Evolutionary conservation across 208 protist genomes (phyloP), one percentile per base, ranked within the genome.

Genomic region (Leishmania braziliensis): DNA sequence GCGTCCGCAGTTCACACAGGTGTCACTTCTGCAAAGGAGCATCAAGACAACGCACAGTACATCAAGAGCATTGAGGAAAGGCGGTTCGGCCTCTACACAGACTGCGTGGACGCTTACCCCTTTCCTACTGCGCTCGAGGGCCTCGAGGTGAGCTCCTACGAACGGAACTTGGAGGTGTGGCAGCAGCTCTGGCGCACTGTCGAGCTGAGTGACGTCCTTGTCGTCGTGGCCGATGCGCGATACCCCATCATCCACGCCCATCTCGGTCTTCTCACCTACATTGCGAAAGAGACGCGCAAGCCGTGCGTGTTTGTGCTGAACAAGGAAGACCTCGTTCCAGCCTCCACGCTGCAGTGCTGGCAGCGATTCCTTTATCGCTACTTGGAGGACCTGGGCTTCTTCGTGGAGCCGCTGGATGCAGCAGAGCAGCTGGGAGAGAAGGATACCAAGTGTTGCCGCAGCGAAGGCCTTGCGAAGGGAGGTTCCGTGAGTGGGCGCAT

Each of bases 131-230:
- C 83, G 26, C 75, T 88, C 48, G 69, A 36, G 4, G 73, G 77
- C 6, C 73, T 95, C 69, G 77, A 93, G 51, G 71, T 99, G 36
- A 99, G 93, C 84, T 95, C 93, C 62, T 99, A 98, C 88, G 98
- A 99, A 84, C 96, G 95, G 50, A 99, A 99, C 84, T 23, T 99
- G 3, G 97, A 99, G 12, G 98, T 99, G n/a, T 99, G 98, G 98
- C 91, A 98, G 43, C 99, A 99, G 91, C 90, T 99, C 0, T 99
- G 99, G 99, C 92, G 98, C 51, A 98, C 98, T 0, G 91, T 98
- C 14, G 99, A 99, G 84, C 77, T 91, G 56, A 98, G 96, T 29
- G 98, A 99, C 84, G 90, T 99, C 8, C 86, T 99, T 26, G 74
- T 99, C 0, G 50, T 99, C 33, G 91, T 99, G 2, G 89, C 92